A percentile compares a stretch with the other conserved stretches of the same genome.
Conservation (phyloP, 176 grass and related monocot species). For the Urochloa ruziziensis region DNA sequence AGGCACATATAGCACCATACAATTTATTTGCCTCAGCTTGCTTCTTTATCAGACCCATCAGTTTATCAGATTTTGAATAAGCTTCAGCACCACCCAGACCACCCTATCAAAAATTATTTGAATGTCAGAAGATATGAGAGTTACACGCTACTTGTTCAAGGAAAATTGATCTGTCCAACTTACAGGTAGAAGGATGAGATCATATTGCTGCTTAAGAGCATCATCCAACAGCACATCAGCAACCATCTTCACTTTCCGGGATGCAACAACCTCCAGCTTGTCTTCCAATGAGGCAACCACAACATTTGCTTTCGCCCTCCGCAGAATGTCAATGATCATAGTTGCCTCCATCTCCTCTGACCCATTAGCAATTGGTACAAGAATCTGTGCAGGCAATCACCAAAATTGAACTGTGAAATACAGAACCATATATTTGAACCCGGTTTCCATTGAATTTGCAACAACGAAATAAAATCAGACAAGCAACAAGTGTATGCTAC, state of each 20-base stretch:
- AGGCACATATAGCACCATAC: conserved; percentile 83
- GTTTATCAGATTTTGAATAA: conserved; percentile 63
- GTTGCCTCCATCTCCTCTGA: conserved; percentile 79
- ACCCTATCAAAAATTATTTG: conserved; percentile 36
- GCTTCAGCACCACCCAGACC: conserved; percentile 76
- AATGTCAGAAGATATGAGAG: background rate
- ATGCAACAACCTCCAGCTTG: conserved; percentile 64
- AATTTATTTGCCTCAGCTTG: conserved; percentile 58
- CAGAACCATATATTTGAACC: background rate
- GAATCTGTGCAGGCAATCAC: conserved; percentile 39
- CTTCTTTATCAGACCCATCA: conserved; percentile 58
- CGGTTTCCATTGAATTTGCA: background rate
- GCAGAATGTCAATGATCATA: conserved; percentile 75
- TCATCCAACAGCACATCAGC: conserved; percentile 71
- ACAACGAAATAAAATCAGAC: background rate
- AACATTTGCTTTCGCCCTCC: conserved; percentile 71
- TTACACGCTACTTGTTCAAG: background rate
- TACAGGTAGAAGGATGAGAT: conserved; percentile 74
- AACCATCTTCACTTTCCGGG: conserved; percentile 73
- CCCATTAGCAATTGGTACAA: conserved; percentile 78
- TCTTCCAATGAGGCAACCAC: conserved; percentile 58
- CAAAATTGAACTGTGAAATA: background rate
- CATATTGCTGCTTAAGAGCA: conserved; percentile 58
- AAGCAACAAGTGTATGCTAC: conserved; percentile 1
- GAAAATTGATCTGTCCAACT: conserved; percentile 26